These are phyloP conservation scores for Baeospora myosura DNA, from an alignment of 1,284 basidiomycete species.

Conservation along the genomic window DNA sequence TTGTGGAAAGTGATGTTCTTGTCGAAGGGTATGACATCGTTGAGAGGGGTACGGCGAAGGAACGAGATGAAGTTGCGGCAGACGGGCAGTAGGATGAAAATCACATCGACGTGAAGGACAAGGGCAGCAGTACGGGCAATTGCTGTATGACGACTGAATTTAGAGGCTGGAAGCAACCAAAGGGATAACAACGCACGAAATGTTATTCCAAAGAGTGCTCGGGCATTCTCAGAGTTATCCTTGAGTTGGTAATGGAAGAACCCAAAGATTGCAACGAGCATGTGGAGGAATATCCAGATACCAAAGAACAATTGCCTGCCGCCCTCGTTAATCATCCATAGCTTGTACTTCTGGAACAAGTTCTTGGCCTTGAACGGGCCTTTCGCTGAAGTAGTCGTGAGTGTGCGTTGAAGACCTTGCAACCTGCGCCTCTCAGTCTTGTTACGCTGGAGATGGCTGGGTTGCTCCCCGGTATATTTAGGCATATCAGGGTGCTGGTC, in stretches of 20 bases:
- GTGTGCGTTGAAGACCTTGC: slow-evolving; percentile 68
- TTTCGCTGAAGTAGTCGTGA: slow-evolving; percentile 29
- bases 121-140: slow-evolving; percentile 81
- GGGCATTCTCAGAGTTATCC: slow-evolving; percentile 64
- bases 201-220: slow-evolving; percentile 63
- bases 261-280: slow-evolving; percentile 68
- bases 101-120: slow-evolving; percentile 79
- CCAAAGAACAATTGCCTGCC: slow-evolving; percentile 70
- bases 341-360: slow-evolving; percentile 38
- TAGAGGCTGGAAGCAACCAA: slow-evolving; percentile 1
- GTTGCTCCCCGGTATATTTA: slow-evolving; percentile 25
- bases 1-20: slow-evolving; percentile 87
- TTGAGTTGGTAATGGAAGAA: slow-evolving; percentile 71
- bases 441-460: slow-evolving; percentile 60
- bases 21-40: slow-evolving; percentile 83
- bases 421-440: slow-evolving; percentile 71
- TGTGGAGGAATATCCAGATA: slow-evolving; percentile 69
- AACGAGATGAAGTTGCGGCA: slow-evolving; percentile 88
- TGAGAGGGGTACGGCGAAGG: slow-evolving; percentile 74
- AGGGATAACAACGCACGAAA: slow-evolving; percentile 49
- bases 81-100: slow-evolving; percentile 85
- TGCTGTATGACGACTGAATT: slow-evolving; percentile 32
- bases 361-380: slow-evolving; percentile 28
- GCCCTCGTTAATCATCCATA: slow-evolving; percentile 92
- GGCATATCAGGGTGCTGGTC: slow-evolving; percentile 49